phyloP scores from a whole-genome alignment of 306 rosid genomes.

The Leucaena leucocephala region DNA sequence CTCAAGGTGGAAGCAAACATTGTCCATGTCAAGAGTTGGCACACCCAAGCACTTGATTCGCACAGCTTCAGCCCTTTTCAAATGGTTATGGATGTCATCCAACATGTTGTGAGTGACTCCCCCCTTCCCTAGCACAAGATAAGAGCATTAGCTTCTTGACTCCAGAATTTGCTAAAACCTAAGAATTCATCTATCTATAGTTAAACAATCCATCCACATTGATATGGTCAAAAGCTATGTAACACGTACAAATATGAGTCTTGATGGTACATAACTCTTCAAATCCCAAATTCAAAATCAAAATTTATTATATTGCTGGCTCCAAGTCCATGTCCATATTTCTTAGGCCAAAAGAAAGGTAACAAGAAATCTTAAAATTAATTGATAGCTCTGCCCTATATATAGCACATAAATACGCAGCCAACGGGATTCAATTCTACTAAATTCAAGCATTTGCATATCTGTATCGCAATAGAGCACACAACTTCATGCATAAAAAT shows the following conservation, averaged over 20 bases:
- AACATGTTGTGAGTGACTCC: constrained; percentile 95
- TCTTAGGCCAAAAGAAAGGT: background rate
- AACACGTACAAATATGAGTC: background rate
- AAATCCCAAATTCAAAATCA: background rate
- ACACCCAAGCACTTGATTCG: constrained; percentile 95
- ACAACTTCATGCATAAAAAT: background rate
- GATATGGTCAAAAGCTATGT: background rate
- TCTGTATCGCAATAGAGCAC: background rate
- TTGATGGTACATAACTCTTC: background rate
- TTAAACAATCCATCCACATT: background rate
- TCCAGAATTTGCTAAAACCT: background rate
- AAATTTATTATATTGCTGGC: background rate
- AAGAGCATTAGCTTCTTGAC: constrained; percentile 29
- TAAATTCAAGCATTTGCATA: background rate
- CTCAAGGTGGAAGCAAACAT: constrained; percentile 89
- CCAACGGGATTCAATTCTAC: background rate
- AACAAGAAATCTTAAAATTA: background rate
- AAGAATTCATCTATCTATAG: background rate
- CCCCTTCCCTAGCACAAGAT: constrained; percentile 64
- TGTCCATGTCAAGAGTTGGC: constrained; percentile 93
- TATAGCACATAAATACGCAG: background rate
- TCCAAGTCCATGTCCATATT: background rate
- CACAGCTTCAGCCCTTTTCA: constrained; percentile 94
- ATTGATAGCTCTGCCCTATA: background rate
- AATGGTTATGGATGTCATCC: constrained; percentile 89